These are phyloP conservation scores for Venturia carpophila DNA, from an alignment of 2,329 filamentous ascomycete species.

Conservation along the genomic window DNA sequence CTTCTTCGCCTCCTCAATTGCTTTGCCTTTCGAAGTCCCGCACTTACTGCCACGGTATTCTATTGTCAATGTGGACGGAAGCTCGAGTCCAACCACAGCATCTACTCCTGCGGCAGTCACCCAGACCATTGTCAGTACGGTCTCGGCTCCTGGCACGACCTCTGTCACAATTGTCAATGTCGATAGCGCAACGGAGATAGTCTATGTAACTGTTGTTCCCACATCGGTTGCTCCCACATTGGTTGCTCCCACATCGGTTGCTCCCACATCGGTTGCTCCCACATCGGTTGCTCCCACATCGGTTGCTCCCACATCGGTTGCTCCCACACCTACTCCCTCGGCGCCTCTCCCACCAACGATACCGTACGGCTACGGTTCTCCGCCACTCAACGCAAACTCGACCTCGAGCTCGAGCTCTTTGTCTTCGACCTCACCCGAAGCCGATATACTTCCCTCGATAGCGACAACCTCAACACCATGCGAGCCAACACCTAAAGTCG, in stretches of 20 bases:
- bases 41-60: background rate
- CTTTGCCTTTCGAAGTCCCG: background rate
- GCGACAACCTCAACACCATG: background rate
- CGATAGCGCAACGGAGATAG: background rate
- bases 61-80: slow-evolving; percentile 17
- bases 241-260: background rate
- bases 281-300: background rate
- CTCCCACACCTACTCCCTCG: background rate
- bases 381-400: background rate
- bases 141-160: background rate
- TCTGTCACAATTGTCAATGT: slow-evolving; percentile 4
- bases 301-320: background rate
- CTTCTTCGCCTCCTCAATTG: slow-evolving; percentile 21
- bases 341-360: background rate
- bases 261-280: background rate
- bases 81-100: background rate
- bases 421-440: background rate
- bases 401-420: background rate
- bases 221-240: background rate
- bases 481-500: background rate
- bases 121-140: background rate
- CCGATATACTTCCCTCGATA: background rate
- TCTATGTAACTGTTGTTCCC: background rate
- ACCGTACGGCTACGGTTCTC: background rate
- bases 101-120: background rate